A percentile compares a stretch with the other conserved stretches of the same genome.
These are phyloP conservation scores for Anacardium occidentale DNA, from an alignment of 345 rosid species.

Conservation along the genomic window DNA sequence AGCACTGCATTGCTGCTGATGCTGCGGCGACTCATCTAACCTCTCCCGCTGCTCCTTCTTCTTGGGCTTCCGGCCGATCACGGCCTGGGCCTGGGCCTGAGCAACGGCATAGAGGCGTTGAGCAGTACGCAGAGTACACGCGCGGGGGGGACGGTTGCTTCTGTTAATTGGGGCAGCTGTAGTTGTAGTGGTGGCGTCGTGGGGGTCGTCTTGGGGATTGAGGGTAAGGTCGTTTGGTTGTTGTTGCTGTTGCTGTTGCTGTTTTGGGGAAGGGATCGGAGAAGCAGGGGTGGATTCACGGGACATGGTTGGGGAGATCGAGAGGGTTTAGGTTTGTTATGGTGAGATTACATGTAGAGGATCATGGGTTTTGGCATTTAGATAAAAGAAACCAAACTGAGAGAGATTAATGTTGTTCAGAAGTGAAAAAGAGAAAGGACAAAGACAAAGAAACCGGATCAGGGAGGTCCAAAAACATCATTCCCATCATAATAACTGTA, in stretches of 20 bases:
- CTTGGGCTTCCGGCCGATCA: slow-evolving; percentile 57
- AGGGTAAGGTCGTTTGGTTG: slow-evolving; percentile 23
- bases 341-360: slow-evolving; percentile 37
- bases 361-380: slow-evolving; percentile 33
- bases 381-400: slow-evolving; percentile 1
- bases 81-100: slow-evolving; percentile 52
- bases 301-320: slow-evolving; percentile 54
- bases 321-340: slow-evolving; percentile 34
- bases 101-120: slow-evolving; percentile 59
- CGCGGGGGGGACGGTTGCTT: slow-evolving; percentile 90
- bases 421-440: neutral
- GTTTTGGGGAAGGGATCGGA: slow-evolving; percentile 38
- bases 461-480: slow-evolving; percentile 28
- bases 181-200: slow-evolving; percentile 23
- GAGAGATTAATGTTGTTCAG: neutral
- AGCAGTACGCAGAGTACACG: slow-evolving; percentile 85
- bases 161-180: slow-evolving; percentile 33
- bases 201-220: slow-evolving; percentile 35
- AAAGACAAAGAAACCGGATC: slow-evolving; percentile 18
- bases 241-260: neutral
- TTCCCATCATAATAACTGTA: slow-evolving; percentile 7
- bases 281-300: slow-evolving; percentile 50
- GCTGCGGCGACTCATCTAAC: slow-evolving; percentile 32
- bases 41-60: slow-evolving; percentile 52
- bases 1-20: slow-evolving; percentile 51